Evolutionary conservation across 352 stramenopile genomes (phyloP).

Genomic region (Aphanomyces stellatus): DNA sequence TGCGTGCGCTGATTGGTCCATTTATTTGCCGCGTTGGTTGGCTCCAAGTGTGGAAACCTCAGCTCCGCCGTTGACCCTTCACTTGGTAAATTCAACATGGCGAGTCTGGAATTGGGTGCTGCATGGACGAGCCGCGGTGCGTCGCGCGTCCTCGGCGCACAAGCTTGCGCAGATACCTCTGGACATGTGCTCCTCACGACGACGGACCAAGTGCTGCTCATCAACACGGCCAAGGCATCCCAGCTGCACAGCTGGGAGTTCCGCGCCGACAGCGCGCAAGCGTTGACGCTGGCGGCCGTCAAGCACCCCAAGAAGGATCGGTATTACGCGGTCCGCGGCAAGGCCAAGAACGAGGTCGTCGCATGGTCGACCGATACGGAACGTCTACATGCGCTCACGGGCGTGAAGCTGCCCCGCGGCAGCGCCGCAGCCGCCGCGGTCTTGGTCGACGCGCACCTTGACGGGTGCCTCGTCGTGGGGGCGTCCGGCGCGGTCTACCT

Average conservation of each 20-base stretch:
- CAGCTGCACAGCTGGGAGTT: slow-evolving; percentile 19
- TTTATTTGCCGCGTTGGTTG: slow-evolving; percentile 5
- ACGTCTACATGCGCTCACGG: background rate
- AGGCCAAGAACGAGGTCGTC: slow-evolving; percentile 16
- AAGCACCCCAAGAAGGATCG: slow-evolving; percentile 7
- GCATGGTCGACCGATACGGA: slow-evolving; percentile 4
- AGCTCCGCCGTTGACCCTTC: too few species aligned
- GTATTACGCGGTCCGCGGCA: slow-evolving; percentile 12
- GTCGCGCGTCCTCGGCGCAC: slow-evolving; percentile 9
- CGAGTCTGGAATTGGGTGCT: slow-evolving; percentile 1
- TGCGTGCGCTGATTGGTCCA: background rate
- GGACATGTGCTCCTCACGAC: slow-evolving; percentile 12
- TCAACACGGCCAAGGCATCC: slow-evolving; percentile 9
- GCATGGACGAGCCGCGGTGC: slow-evolving; percentile 6
- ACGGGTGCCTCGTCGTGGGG: background rate
- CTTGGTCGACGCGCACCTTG: slow-evolving; percentile 1
- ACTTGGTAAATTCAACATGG: background rate
- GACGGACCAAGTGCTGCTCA: slow-evolving; percentile 12
- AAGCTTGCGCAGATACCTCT: background rate
- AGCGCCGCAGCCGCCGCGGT: background rate
- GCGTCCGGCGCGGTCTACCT: background rate
- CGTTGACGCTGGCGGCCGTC: slow-evolving; percentile 1
- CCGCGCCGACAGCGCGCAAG: slow-evolving; percentile 5
- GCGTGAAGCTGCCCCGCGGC: background rate
- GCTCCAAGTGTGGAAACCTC: background rate